Conservation (phyloP, 1,284 basidiomycete genomes). For the Ganoderma lucidum region DNA sequence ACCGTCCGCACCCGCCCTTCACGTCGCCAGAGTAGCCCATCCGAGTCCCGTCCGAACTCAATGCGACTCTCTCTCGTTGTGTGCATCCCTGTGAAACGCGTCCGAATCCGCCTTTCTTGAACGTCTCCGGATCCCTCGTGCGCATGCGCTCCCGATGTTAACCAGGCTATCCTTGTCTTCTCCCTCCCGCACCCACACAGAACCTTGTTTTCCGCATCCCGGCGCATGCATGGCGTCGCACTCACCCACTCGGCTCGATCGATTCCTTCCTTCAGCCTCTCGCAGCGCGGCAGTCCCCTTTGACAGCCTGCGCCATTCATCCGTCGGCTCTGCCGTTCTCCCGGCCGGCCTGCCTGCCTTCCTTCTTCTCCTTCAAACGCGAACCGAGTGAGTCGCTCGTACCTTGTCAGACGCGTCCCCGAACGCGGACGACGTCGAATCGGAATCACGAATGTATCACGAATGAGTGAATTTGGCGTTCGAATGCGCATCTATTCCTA, state of each 20-base stretch:
- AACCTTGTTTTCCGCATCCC: not conserved
- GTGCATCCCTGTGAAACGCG: not conserved
- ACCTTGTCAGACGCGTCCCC: not conserved
- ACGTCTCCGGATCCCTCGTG: not conserved
- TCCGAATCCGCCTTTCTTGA: not conserved
- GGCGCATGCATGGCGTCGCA: not conserved
- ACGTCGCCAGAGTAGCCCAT: not conserved
- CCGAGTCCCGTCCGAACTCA: not conserved
- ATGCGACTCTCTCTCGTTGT: not conserved
- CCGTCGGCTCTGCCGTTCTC: slow-evolving; percentile 1
- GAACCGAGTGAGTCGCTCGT: not conserved
- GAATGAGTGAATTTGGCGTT: no score
- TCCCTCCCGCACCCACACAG: not conserved
- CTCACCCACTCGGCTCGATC: slow-evolving; percentile 2
- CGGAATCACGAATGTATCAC: no score
- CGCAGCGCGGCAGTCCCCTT: not conserved
- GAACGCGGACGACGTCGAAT: not conserved
- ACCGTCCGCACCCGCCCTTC: not conserved
- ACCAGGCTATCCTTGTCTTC: slow-evolving; percentile 5
- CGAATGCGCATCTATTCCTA: not conserved
- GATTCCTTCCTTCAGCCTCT: not conserved
- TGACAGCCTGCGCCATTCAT: slow-evolving; percentile 4
- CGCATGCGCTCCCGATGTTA: slow-evolving; percentile 1
- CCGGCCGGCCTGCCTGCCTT: not conserved
- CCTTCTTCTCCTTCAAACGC: slow-evolving; percentile 8